Base-by-base conservation (phyloP, 768 basidiomycete genomes). In the Rhizopogon roseolus region DNA sequence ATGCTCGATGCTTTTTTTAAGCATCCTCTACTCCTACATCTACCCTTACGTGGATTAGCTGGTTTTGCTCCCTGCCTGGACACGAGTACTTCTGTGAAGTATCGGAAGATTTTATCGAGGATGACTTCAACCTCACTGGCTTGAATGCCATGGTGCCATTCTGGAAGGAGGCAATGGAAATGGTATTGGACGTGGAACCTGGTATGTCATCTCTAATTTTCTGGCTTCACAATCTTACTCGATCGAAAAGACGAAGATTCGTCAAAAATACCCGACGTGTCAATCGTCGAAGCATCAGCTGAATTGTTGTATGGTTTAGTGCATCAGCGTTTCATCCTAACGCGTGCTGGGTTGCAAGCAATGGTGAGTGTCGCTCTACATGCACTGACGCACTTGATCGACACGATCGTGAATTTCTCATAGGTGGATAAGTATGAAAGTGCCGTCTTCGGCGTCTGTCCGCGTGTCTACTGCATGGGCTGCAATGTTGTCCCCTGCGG, bases 131-230 rank as follows among this genome's bases (percentile, higher is more conserved):
- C 74, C 77, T 99, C 38, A 99, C 97, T 5, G 97, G 97, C 6
- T 73, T 99, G 68, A 96, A 94, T 65, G 81, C 81, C 32, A 86
- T 95, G 86, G 97, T 98, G 16, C 97, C 97, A 7, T 99, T 99
- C 68, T 99, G 96, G 93, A 98, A 98, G 70, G 97, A 99, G 70
- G 97, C 97, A 42, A 90, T 99, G 88, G 97, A 99, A 75, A 99
- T 99, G 97, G 93, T 99, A 14, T 73, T 99, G 60, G 97, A 99
- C 73, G 96, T 98, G 50, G 97, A 99, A 73, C 93, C 97, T 77
- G 94, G 96, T 95, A 67, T 69, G 86, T 69, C 28, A 25, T 9
- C 34, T 57, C 59, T 48, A 50, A 50, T 57, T 29, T 4, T 11
- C n/a, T 37, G 14, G 11, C 37, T n/a, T 22, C 19, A 41, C 48